phyloP scores from a whole-genome alignment of 305 asterid genomes.

The Solanum hybrid region DNA sequence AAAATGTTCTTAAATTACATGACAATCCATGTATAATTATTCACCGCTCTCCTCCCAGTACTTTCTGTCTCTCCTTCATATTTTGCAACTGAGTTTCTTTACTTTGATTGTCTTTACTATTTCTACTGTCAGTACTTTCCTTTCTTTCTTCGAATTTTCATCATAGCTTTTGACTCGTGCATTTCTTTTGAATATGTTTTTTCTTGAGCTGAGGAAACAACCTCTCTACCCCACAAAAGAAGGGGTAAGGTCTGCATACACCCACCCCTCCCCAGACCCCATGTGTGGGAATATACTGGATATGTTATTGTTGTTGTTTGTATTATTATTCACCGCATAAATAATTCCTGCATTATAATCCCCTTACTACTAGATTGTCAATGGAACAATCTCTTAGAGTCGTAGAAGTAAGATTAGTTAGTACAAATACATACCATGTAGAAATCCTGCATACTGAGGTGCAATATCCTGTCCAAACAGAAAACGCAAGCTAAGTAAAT shows the following conservation, averaged over 20 bases:
- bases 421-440: slow-evolving; percentile 48
- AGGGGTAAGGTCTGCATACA: neutral
- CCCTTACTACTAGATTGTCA: neutral
- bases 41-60: neutral
- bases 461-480: slow-evolving; percentile 68
- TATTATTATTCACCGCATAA: neutral
- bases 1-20: neutral
- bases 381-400: neutral
- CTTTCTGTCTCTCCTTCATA: neutral
- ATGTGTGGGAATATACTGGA: neutral
- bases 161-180: neutral
- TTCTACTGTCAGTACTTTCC: neutral
- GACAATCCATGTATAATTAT: neutral
- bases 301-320: neutral
- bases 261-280: neutral
- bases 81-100: neutral
- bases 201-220: neutral
- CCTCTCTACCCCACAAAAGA: neutral
- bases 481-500: neutral
- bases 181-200: neutral
- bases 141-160: neutral
- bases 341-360: neutral
- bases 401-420: neutral
- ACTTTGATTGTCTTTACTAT: neutral
- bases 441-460: slow-evolving; percentile 77